Evolutionary conservation across 1,139 yeast genomes (phyloP).

Genomic region (Saccharomycopsis hybrid): DNA sequence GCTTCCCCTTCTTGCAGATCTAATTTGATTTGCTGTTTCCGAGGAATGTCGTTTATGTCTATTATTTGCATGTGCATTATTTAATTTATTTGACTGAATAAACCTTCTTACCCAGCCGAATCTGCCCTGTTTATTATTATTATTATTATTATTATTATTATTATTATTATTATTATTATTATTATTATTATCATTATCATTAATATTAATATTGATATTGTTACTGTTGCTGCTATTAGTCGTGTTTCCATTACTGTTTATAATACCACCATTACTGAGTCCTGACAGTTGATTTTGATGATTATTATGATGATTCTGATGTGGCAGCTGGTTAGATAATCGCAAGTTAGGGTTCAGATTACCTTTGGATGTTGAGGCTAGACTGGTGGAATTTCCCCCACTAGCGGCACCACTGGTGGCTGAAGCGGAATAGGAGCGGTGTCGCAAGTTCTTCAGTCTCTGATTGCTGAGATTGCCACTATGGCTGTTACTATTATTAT

Average conservation of each 20-base stretch:
- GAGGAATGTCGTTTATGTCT: not conserved
- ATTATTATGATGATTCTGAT: too few relatives aligned
- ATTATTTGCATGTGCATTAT: not conserved
- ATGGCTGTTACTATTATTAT: not conserved
- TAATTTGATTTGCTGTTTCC: not conserved
- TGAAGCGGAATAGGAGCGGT: slow-evolving; percentile 16
- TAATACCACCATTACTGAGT: too few relatives aligned
- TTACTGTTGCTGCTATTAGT: too few relatives aligned
- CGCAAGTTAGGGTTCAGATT: too few relatives aligned
- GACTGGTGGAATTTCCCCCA: too few relatives aligned
- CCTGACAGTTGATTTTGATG: too few relatives aligned
- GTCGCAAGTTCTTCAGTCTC: not conserved
- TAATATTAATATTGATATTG: too few relatives aligned
- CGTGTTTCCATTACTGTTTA: too few relatives aligned
- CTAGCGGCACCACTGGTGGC: slow-evolving; percentile 1
- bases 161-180: not conserved
- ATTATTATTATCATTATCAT: too few relatives aligned
- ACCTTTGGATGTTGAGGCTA: too few relatives aligned
- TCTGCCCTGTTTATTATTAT: slow-evolving; percentile 8
- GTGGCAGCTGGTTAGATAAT: too few relatives aligned
- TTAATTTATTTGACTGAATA: slow-evolving; percentile 18
- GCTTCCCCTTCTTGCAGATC: not conserved
- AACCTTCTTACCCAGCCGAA: slow-evolving; percentile 21
- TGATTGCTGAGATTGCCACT: not conserved
- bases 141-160: not conserved